phyloP scores from a whole-genome alignment of 2,329 filamentous ascomycete species.

The Aspergillaceae sp. region DNA sequence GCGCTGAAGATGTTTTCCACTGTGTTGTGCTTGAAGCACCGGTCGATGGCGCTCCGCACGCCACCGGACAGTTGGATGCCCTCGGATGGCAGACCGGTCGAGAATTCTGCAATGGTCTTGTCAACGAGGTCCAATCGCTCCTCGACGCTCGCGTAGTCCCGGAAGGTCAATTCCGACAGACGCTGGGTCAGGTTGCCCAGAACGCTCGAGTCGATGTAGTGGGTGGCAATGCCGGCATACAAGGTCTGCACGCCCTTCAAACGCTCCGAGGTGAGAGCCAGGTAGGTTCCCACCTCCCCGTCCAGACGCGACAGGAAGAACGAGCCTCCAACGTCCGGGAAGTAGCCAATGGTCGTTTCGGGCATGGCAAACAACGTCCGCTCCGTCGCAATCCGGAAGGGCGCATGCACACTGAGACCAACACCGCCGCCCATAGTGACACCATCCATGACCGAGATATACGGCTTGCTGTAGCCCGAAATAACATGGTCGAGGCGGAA shows the following conservation, averaged over 20 bases:
- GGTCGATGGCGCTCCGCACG: conserved; percentile 73
- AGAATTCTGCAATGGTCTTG: conserved; percentile 84
- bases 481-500: conserved; percentile 95
- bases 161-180: conserved; percentile 81
- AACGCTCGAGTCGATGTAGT: conserved; percentile 88
- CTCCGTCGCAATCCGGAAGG: conserved; percentile 93
- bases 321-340: conserved; percentile 92
- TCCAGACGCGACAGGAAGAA: conserved; percentile 92
- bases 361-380: conserved; percentile 96
- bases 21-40: conserved; percentile 61
- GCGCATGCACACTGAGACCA: conserved; percentile 86
- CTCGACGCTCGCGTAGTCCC: conserved; percentile 58
- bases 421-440: conserved; percentile 98
- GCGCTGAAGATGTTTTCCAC: conserved; percentile 63
- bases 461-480: conserved; percentile 86
- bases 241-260: conserved; percentile 77
- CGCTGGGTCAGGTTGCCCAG: conserved; percentile 73
- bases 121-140: conserved; percentile 66
- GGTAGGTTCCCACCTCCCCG: conserved; percentile 78
- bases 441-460: conserved; percentile 92
- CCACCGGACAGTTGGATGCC: conserved; percentile 59
- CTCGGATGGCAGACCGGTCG: conserved; percentile 67
- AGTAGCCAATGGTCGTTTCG: conserved; percentile 96
- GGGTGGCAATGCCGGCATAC: conserved; percentile 86
- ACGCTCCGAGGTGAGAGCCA: conserved; percentile 81